Percentiles rank a stretch among this genome's conserved stretches.
Evolutionary conservation across 192 early-diverging fungal genomes (phyloP).

Genomic region (Jimgerdemannia lactiflua): DNA sequence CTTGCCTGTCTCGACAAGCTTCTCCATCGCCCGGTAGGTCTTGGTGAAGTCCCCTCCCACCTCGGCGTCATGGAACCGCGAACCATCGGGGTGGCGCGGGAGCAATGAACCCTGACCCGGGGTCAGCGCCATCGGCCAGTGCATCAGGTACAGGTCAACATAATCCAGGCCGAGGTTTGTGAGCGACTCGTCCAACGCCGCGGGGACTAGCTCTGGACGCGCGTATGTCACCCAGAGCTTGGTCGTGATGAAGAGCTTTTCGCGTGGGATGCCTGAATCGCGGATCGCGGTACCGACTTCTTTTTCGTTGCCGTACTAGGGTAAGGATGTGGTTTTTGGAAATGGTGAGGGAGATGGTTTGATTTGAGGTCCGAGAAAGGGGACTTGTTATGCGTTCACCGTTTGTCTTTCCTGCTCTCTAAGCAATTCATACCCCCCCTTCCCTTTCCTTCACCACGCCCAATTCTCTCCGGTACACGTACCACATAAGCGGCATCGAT

Average conservation of each 20-base stretch:
- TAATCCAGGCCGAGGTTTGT: slow-evolving; percentile 71
- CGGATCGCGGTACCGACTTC: slow-evolving; percentile 78
- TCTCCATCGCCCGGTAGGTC: slow-evolving; percentile 86
- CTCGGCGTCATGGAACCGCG: slow-evolving; percentile 24
- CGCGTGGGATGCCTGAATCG: slow-evolving; percentile 54
- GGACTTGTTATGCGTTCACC: neutral
- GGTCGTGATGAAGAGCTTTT: slow-evolving; percentile 78
- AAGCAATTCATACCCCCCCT: neutral
- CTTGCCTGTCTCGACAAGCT: slow-evolving; percentile 64
- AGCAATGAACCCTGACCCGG: slow-evolving; percentile 22
- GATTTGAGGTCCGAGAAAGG: slow-evolving; percentile 8
- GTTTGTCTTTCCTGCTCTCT: neutral
- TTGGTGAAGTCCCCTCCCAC: slow-evolving; percentile 57
- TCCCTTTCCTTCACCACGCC: no score
- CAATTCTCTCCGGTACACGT: slow-evolving; percentile 1
- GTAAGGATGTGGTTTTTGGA: neutral
- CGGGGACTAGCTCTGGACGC: slow-evolving; percentile 55
- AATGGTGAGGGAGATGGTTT: slow-evolving; percentile 19
- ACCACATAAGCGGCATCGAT: slow-evolving; percentile 44
- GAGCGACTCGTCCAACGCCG: slow-evolving; percentile 64
- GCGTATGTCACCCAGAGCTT: slow-evolving; percentile 54
- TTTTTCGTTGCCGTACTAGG: slow-evolving; percentile 70
- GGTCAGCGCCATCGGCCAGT: slow-evolving; percentile 29
- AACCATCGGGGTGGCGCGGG: slow-evolving; percentile 26
- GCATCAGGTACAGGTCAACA: slow-evolving; percentile 74